Evolutionary conservation across 495 filamentous ascomycete species (phyloP), one percentile per base, ranked within the genome.

Genomic region (Neurospora sp.): DNA sequence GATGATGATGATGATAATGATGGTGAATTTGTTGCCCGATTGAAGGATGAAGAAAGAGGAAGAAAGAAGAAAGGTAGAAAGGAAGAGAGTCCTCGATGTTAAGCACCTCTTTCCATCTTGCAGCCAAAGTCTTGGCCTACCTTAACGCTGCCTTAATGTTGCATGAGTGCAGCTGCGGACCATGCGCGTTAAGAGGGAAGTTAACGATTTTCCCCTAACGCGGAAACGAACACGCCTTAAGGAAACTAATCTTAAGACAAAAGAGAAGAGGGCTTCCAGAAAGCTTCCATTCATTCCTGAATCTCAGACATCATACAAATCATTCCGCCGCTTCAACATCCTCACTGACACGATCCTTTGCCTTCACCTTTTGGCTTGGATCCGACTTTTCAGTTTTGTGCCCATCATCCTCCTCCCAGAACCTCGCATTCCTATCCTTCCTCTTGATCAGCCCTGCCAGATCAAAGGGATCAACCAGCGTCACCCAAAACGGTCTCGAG

Each of bases 381-480:
- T 31, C 48, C 20, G 20, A 27, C 53, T 65, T 31, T 12, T 14
- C 53, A 8, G 22, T 27, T 27, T 65, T 5, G 7, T 65, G 22
- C 14, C 53, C 53, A 2, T 68, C 71, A 8, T 41, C 68, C 72
- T 12, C 38, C 73, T 91, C 88, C 89, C 89, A 90, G 75, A 87
- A 90, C 44, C 80, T 83, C 40, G 79, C 79, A 69, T 84, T 73
- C 76, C 8, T 9, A 40, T 86, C 85, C 72, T 77, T 83, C 7
- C 85, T 84, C 73, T 76, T 83, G 44, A 89, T 76, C 73, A 91
- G 78, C 3, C 90, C 90, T n/a, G 76, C 75, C 8, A 92, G 35
- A 75, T 92, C 89, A 79, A 93, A 91, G 4, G 90, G 90, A 78
- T 93, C 91, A 14, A 93, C 3, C 9, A 92, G 40, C 0, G 89